Evolutionary conservation across 2,329 filamentous ascomycete genomes (phyloP), one percentile per base, ranked within the genome.

Genomic region (Penicillium sumatraense): DNA sequence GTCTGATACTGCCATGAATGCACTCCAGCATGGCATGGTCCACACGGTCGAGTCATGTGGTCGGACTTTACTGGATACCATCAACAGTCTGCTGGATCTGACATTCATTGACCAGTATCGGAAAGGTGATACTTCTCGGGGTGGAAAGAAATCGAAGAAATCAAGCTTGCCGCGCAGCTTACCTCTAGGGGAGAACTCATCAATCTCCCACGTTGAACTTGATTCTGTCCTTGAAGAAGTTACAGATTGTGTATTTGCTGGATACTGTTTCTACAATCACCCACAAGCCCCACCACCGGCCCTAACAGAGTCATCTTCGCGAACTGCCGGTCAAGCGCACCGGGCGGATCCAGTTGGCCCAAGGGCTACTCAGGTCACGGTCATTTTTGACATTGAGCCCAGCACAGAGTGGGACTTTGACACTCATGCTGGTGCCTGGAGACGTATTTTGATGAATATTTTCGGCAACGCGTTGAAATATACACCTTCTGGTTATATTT

Each of bases 401-500:
- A 61, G 67, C 26, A 60, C 61, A 24, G 66, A 69, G 18, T 83
- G 80, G 79, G 60, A 63, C 1, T 80, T 79, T 20, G 67, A 68
- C 7, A 78, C 77, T 0, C 75, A 81, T 21, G 71, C 77, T 1
- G 80, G 79, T 5, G 76, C 75, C 3, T 77, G 78, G 67, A 74
- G 75, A 45, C 69, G 77, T 3, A 73, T 81, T 24, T 68, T 79
- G 24, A 80, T 79, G 75, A 80, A 81, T 51, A 53, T 80, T 2
- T 73, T 81, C 9, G 75, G 76, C 3, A 82, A 81, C 62, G 72
- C 78, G 0, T 64, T 82, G 8, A 81, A 81, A 54, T 80, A 81
- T 57, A 80, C 77, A 0, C 57, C 62, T 1, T 57, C 67, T 4
- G 78, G 79, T 0, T 75, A 70, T 41, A 76, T 81, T 18, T 64